Evolutionary conservation across 352 stramenopile species (phyloP).

Genomic region (Globisporangium parvum): DNA sequence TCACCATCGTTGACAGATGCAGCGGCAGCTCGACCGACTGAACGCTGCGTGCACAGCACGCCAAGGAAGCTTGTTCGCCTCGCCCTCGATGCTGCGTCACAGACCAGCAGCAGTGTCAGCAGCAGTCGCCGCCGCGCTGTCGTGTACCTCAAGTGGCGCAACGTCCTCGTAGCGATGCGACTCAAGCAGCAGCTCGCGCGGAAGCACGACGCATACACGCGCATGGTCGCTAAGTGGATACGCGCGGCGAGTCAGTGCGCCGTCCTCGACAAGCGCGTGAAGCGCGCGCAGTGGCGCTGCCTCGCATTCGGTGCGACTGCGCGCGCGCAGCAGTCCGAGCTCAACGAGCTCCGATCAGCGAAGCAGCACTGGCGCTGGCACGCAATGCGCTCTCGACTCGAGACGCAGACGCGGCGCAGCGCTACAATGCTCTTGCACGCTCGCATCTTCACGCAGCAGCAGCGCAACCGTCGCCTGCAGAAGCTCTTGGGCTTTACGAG

Average conservation of each 20-base stretch:
- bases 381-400: constrained; percentile 11
- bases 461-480: neutral
- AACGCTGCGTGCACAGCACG: no score
- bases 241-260: constrained; percentile 1
- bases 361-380: constrained; percentile 17
- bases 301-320: constrained; percentile 15
- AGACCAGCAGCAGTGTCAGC: neutral
- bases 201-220: constrained; percentile 16
- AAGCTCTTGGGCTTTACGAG: neutral
- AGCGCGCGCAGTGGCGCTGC: constrained; percentile 28
- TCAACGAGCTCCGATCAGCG: neutral
- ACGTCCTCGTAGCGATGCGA: neutral
- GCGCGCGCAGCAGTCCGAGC: constrained; percentile 6
- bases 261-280: constrained; percentile 6
- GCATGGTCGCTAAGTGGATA: constrained; percentile 9
- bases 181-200: constrained; percentile 10
- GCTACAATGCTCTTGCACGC: constrained; percentile 9
- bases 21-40: no score
- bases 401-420: constrained; percentile 15
- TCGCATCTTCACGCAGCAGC: neutral
- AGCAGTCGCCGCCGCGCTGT: neutral
- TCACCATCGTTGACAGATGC: no score
- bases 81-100: no score
- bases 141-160: constrained; percentile 10
- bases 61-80: no score